Conservation (phyloP, 805 yeast species). For the Myxozyma lipomycoides region DNA sequence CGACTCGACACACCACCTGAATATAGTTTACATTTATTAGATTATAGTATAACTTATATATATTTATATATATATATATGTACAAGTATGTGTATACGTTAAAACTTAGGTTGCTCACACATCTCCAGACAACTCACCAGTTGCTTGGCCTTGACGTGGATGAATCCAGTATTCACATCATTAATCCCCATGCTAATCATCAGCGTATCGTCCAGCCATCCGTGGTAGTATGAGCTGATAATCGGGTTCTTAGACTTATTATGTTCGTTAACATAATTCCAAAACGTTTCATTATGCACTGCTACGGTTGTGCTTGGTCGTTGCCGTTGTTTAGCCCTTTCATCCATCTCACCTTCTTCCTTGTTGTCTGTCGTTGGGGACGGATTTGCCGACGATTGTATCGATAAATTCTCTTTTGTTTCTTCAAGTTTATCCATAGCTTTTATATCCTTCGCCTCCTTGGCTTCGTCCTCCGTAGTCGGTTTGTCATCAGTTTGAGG, state of each 20-base stretch:
- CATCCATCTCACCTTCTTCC: neutral
- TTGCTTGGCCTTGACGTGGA: conserved; percentile 21
- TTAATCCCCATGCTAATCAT: conserved; percentile 18
- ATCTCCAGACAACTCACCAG: conserved; percentile 9
- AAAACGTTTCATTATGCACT: neutral
- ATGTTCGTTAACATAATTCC: neutral
- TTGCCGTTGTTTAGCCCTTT: neutral
- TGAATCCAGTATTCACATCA: conserved; percentile 13
- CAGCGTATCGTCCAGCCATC: conserved; percentile 23
- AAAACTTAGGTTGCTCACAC: conserved; percentile 2
- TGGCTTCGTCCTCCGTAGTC: neutral
- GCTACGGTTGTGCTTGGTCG: neutral
- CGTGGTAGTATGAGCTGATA: conserved; percentile 21
- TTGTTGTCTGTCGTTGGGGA: neutral
- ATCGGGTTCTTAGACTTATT: conserved; percentile 6
- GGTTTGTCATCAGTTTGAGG: neutral
- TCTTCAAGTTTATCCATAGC: neutral
- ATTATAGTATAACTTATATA: too few relatives aligned
- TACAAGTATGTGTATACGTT: too few relatives aligned
- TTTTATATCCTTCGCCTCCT: neutral
- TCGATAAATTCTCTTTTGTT: neutral
- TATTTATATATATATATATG: too few relatives aligned
- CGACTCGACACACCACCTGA: too few relatives aligned
- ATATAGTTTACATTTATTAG: too few relatives aligned
- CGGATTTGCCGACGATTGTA: neutral